Percentiles rank a stretch among this genome's conserved stretches.
Evolutionary conservation across 352 stramenopile species (phyloP).

Genomic region (Aphanomyces stellatus): DNA sequence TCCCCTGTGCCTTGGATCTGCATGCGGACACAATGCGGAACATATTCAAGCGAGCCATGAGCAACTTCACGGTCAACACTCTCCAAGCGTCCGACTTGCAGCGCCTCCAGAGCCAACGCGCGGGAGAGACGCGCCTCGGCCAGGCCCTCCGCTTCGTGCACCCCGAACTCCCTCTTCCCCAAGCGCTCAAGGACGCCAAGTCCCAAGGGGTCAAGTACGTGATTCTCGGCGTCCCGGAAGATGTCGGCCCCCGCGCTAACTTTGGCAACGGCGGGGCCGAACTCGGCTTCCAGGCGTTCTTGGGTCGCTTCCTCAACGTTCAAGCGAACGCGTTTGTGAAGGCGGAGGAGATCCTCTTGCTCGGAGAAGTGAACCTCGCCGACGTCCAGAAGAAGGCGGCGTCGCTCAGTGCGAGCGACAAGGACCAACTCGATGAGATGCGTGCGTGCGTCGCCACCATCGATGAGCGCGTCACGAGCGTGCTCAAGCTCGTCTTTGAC

Average conservation of each 20-base stretch:
- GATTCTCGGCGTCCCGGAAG: slow-evolving; percentile 16
- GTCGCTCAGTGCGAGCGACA: background rate
- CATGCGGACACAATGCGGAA: too few relatives aligned
- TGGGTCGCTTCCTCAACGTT: slow-evolving; percentile 18
- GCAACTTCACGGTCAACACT: slow-evolving; percentile 16
- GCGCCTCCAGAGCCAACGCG: slow-evolving; percentile 17
- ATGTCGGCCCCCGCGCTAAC: slow-evolving; percentile 16
- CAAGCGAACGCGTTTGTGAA: slow-evolving; percentile 17
- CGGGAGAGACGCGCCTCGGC: slow-evolving; percentile 12
- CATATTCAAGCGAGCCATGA: slow-evolving; percentile 4
- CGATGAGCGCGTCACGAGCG: slow-evolving; percentile 9
- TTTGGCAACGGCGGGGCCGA: slow-evolving; percentile 18
- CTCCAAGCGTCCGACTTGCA: slow-evolving; percentile 11
- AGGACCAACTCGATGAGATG: slow-evolving; percentile 2
- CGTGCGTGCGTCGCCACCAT: background rate
- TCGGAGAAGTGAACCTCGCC: slow-evolving; percentile 16
- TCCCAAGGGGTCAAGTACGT: slow-evolving; percentile 5
- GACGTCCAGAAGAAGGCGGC: slow-evolving; percentile 6
- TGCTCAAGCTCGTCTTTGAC: slow-evolving; percentile 16
- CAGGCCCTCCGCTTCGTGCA: slow-evolving; percentile 14
- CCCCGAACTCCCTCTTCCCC: slow-evolving; percentile 7
- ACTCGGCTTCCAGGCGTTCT: slow-evolving; percentile 17
- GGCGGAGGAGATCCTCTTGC: slow-evolving; percentile 5
- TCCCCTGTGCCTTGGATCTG: too few relatives aligned
- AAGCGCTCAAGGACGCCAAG: background rate